Percentiles rank a stretch among this genome's conserved stretches.
phyloP scores from a whole-genome alignment of 2,329 filamentous ascomycete genomes.

The Monosporascus sp. region DNA sequence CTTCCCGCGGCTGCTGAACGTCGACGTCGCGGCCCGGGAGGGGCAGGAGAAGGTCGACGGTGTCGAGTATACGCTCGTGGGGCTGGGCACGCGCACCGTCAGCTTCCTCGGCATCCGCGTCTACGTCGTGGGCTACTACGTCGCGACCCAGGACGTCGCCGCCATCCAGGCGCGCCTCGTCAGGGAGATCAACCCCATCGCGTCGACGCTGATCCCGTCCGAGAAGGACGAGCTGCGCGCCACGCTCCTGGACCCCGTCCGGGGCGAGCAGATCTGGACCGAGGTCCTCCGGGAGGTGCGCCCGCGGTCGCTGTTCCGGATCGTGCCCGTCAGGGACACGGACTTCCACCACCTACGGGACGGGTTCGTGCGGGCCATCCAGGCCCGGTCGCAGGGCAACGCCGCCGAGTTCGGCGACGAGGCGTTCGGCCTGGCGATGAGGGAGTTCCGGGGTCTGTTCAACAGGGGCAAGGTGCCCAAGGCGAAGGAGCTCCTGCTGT shows the following conservation, averaged over 20 bases:
- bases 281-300: constrained; percentile 59
- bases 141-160: constrained; percentile 76
- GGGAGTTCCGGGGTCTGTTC: constrained; percentile 76
- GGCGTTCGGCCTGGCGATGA: constrained; percentile 67
- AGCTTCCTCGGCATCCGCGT: constrained; percentile 88
- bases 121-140: constrained; percentile 90
- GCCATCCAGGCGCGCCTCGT: constrained; percentile 74
- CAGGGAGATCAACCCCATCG: constrained; percentile 67
- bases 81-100: constrained; percentile 81
- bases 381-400: constrained; percentile 59
- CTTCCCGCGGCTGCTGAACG: constrained; percentile 67
- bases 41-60: constrained; percentile 28
- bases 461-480: constrained; percentile 76
- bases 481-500: constrained; percentile 68
- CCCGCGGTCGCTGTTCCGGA: constrained; percentile 72
- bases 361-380: constrained; percentile 82
- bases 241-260: constrained; percentile 62
- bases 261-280: constrained; percentile 70
- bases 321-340: constrained; percentile 87
- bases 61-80: constrained; percentile 79
- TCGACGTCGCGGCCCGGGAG: constrained; percentile 35
- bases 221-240: constrained; percentile 72
- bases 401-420: constrained; percentile 59
- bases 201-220: constrained; percentile 74
- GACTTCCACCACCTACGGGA: constrained; percentile 91